phyloP scores from a whole-genome alignment of 2,329 filamentous ascomycete species.

The Pochonia chlamydosporia region DNA sequence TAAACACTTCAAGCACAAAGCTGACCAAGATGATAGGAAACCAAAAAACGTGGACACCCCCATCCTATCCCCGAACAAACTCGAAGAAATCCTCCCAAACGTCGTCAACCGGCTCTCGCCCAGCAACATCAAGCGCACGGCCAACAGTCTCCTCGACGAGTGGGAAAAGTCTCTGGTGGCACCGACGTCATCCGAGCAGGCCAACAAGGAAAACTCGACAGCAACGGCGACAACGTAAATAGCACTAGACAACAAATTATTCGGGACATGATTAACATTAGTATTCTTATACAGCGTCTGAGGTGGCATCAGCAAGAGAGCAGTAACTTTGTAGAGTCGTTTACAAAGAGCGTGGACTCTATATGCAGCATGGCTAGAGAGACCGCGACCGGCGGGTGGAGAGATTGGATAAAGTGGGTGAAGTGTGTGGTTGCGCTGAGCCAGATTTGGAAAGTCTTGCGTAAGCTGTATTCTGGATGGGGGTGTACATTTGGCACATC shows the following conservation, averaged over 20 bases:
- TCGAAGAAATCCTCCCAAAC: conserved; percentile 59
- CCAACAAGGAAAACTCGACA: conserved; percentile 26
- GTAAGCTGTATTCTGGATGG: background rate
- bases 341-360: background rate
- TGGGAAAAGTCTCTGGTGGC: conserved; percentile 63
- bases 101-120: conserved; percentile 67
- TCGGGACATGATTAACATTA: background rate
- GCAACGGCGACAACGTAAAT: conserved; percentile 16
- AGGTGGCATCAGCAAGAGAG: background rate
- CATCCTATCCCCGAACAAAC: conserved; percentile 31
- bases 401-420: background rate
- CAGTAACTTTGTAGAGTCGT: background rate
- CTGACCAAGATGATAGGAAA: conserved; percentile 19
- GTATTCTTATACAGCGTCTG: conserved; percentile 1
- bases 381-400: background rate
- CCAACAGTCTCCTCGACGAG: conserved; percentile 82
- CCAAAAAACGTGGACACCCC: conserved; percentile 26
- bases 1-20: no score
- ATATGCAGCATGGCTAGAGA: background rate
- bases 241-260: conserved; percentile 8
- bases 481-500: background rate
- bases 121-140: conserved; percentile 72
- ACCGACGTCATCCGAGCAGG: conserved; percentile 14
- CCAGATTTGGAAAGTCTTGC: background rate
- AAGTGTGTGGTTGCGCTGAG: background rate